Evolutionary conservation across 2,329 filamentous ascomycete genomes (phyloP).

Genomic region (Verticillium isaacii): DNA sequence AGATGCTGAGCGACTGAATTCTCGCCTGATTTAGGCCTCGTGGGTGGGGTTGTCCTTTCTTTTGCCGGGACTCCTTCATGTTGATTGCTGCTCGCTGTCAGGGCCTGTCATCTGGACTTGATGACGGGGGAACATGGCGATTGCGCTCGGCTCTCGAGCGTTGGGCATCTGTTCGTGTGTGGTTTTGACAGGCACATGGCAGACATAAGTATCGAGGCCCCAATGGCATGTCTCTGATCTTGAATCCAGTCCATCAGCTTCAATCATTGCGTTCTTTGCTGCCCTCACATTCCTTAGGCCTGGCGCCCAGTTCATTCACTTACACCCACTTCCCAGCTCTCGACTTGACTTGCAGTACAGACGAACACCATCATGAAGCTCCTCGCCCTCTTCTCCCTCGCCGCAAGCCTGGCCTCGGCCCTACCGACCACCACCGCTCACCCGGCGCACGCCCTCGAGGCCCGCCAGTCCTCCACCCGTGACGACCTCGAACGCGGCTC

Average conservation of each 20-base stretch:
- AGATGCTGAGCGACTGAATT: no score
- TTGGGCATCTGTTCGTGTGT: background rate
- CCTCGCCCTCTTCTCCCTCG: background rate
- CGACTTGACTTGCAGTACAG: background rate
- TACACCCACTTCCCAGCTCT: background rate
- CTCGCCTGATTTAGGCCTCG: background rate
- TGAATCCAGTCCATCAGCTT: background rate
- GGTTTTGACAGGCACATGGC: background rate
- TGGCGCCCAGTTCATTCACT: background rate
- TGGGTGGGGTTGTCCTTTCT: background rate
- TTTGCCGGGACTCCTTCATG: background rate
- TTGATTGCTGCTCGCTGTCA: background rate
- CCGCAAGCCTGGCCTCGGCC: constrained; percentile 14
- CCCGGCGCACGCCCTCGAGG: background rate
- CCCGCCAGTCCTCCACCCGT: constrained; percentile 15
- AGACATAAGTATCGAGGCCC: background rate
- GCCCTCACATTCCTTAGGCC: background rate
- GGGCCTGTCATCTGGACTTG: background rate
- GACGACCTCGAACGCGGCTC: constrained; percentile 18
- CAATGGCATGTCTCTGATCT: background rate
- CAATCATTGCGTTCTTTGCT: background rate
- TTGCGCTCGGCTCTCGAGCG: background rate
- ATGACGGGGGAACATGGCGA: background rate
- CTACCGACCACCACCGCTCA: constrained; percentile 19
- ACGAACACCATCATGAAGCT: background rate